Percentiles rank a stretch among this genome's conserved stretches.
Conservation (phyloP, 1,139 yeast species). For the Pneumocystis jirovecii region DNA sequence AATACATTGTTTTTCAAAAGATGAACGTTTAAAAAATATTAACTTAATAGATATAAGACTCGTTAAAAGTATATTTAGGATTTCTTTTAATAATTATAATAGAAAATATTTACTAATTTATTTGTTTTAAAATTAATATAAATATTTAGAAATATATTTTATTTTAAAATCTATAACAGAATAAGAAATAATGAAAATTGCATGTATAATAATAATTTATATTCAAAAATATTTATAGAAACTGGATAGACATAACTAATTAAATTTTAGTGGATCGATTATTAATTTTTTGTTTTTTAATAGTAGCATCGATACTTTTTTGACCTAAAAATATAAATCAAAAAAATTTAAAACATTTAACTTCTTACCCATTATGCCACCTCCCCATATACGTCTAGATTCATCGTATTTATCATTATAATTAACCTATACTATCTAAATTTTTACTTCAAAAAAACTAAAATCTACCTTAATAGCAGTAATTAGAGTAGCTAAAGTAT, state of each 20-base stretch:
- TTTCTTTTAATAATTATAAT: neutral
- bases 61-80: neutral
- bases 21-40: no score
- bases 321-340: neutral
- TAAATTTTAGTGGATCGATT: neutral
- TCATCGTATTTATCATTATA: constrained; percentile 87
- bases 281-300: neutral
- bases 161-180: neutral
- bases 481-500: constrained; percentile 80
- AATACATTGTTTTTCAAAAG: neutral
- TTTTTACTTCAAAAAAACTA: neutral
- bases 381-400: constrained; percentile 98
- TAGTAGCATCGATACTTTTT: neutral
- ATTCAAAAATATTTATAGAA: neutral
- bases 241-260: neutral
- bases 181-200: neutral
- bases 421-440: constrained; percentile 34
- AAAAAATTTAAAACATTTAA: constrained; percentile 18
- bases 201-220: neutral
- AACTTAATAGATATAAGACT: neutral
- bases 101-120: neutral
- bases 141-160: neutral
- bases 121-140: neutral
- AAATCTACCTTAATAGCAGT: constrained; percentile 56
- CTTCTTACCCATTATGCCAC: constrained; percentile 94